Evolutionary conservation across 805 yeast genomes (phyloP), one percentile per base, ranked within the genome.

Genomic region (Ogataea zsoltii): DNA sequence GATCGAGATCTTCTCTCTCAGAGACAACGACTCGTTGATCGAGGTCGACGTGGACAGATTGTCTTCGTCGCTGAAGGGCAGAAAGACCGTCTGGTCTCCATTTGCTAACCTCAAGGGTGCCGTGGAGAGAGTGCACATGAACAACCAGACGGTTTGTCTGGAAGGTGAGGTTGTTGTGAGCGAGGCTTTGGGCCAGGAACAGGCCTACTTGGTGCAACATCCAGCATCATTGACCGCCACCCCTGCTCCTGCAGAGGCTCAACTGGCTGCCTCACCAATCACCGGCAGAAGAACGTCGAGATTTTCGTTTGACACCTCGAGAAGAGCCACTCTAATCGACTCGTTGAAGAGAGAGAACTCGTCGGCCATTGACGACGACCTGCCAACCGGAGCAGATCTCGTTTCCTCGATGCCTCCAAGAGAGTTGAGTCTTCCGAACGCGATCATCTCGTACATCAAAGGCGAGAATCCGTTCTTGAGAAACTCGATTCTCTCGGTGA

Each of bases 391-490:
- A 45, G 77, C 86, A 43, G 85, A 82, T 58, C 74, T 86, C 61
- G 89, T 87, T 64, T 79, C 84, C 5, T 83, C 81, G 61, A 88
- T 86, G 57, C 81, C 81, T 41, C 85, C 90, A 58, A 77, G 82
- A 51, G 85, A 83, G 60, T 70, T 86, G 50, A 74, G 83, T 33
- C 88, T 88, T 50, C 85, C 91, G 55, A 83, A 91, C 61, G 91
- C 94, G 26, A 77, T 94, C 58, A 76, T 81, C 54, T 80, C 83
- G 49, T 80, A 82, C 68, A 82, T 94, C 63, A 83, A 95, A 65
- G 70, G 77, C 57, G 82, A 87, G 72, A 92, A 92, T 69, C 90
- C 96, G 55, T 94, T 92, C 80, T 76, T 90, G 67, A 82, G 96
- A 64, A 85, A 83, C 67, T 86, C 91, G 44, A 83, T 94, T 45